Evolutionary conservation across 306 rosid genomes (phyloP).

Genomic region (Casuarina cunninghamiana): DNA sequence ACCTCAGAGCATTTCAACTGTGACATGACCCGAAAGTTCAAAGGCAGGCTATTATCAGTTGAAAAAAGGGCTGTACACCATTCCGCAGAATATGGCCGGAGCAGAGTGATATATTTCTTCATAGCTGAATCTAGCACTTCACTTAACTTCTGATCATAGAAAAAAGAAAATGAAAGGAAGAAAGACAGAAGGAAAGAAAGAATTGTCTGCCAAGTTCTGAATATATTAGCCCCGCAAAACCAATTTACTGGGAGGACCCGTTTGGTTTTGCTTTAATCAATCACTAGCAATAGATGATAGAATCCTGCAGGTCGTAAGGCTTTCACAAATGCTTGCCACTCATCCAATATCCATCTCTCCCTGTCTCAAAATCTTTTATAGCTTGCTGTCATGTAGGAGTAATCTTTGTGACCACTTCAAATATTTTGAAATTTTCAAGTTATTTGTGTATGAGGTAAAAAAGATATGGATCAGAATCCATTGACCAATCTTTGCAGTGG

Average conservation of each 20-base stretch:
- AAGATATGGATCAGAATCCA: not conserved
- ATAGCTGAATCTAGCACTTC: slow-evolving; percentile 4
- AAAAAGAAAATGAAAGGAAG: not conserved
- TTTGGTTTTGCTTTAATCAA: not conserved
- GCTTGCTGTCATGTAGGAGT: not conserved
- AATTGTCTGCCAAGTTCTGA: slow-evolving; percentile 7
- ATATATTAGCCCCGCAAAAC: not conserved
- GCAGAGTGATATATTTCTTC: slow-evolving; percentile 17
- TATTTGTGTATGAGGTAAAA: not conserved
- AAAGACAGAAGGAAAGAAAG: not conserved
- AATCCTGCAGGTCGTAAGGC: slow-evolving; percentile 16
- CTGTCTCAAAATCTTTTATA: not conserved
- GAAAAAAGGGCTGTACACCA: slow-evolving; percentile 10
- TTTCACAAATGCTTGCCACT: not conserved
- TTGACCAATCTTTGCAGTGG: not conserved
- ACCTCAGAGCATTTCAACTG: not conserved
- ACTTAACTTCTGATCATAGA: not conserved
- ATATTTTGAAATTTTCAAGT: slow-evolving; percentile 2
- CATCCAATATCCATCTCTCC: slow-evolving; percentile 2
- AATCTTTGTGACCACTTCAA: not conserved
- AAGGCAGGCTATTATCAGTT: not conserved
- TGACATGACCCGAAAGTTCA: not conserved
- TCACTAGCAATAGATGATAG: slow-evolving; percentile 18
- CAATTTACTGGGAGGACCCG: not conserved
- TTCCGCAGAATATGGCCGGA: slow-evolving; percentile 6